Conservation (phyloP, 2,329 filamentous ascomycete genomes). For the Didymella keratinophila region DNA sequence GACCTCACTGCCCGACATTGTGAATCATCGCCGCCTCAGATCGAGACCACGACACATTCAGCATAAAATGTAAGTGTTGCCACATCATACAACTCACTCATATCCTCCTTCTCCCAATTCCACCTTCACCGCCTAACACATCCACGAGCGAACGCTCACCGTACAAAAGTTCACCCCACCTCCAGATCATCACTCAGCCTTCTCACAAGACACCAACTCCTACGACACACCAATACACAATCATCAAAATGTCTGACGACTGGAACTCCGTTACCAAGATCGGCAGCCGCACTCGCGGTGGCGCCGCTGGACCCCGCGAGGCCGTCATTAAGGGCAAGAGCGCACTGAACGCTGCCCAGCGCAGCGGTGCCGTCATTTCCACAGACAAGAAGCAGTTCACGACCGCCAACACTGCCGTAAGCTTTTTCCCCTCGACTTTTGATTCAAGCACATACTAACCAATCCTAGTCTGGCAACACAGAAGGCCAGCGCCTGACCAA, state of each 20-base stretch:
- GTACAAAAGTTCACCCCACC: conserved; percentile 22
- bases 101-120: not conserved
- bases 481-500: conserved; percentile 97
- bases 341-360: conserved; percentile 87
- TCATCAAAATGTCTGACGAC: conserved; percentile 75
- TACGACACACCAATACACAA: not conserved
- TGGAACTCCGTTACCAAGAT: conserved; percentile 95
- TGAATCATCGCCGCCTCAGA: conserved; percentile 23
- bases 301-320: conserved; percentile 74
- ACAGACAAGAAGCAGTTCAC: conserved; percentile 89
- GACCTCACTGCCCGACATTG: conserved; percentile 20
- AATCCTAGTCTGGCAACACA: conserved; percentile 21
- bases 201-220: conserved; percentile 18
- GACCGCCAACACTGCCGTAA: conserved; percentile 76
- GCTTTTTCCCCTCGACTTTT: conserved; percentile 45
- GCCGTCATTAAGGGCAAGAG: conserved; percentile 86
- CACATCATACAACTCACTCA: not conserved
- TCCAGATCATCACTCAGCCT: conserved; percentile 19
- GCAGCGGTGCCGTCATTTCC: conserved; percentile 75
- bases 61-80: conserved; percentile 22
- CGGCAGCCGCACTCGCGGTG: conserved; percentile 79
- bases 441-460: not conserved
- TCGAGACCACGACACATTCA: conserved; percentile 17
- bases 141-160: conserved; percentile 8
- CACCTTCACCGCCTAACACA: conserved; percentile 20